Evolutionary conservation across 805 yeast genomes (phyloP).

Genomic region (Metschnikowia lachancei): DNA sequence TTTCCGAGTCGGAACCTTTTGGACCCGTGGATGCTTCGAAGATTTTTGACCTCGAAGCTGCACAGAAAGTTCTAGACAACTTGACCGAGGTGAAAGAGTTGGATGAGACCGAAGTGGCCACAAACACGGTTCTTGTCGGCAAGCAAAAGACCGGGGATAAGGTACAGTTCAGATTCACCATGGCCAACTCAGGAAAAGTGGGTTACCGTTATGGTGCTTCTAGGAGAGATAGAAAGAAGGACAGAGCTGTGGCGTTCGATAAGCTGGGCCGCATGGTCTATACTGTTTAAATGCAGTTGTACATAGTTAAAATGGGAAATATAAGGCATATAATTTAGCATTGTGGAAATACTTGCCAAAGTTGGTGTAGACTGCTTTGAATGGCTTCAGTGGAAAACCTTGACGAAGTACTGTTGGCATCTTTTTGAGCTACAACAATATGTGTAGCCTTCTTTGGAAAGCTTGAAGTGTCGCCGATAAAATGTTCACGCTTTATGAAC

Average conservation of each 20-base stretch:
- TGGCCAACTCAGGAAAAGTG: slow-evolving; percentile 76
- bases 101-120: slow-evolving; percentile 32
- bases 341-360: too few species aligned
- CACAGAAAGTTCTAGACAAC: slow-evolving; percentile 69
- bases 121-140: slow-evolving; percentile 46
- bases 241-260: slow-evolving; percentile 71
- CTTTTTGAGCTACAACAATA: too few species aligned
- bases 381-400: too few species aligned
- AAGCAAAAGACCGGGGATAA: slow-evolving; percentile 67
- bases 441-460: too few species aligned
- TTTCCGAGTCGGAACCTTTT: slow-evolving; percentile 93
- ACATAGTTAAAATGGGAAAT: slow-evolving; percentile 8
- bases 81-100: slow-evolving; percentile 60
- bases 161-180: slow-evolving; percentile 67
- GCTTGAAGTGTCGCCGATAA: too few species aligned
- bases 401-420: too few species aligned
- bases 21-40: slow-evolving; percentile 95
- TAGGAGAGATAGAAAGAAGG: slow-evolving; percentile 81
- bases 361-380: too few species aligned
- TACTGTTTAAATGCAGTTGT: slow-evolving; percentile 15
- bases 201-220: slow-evolving; percentile 92
- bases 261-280: slow-evolving; percentile 59
- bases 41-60: slow-evolving; percentile 82
- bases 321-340: too few species aligned
- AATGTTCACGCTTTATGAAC: too few species aligned